These are phyloP conservation scores for Agroathelia rolfsii DNA, from an alignment of 1,284 basidiomycete genomes.

Conservation along the genomic window DNA sequence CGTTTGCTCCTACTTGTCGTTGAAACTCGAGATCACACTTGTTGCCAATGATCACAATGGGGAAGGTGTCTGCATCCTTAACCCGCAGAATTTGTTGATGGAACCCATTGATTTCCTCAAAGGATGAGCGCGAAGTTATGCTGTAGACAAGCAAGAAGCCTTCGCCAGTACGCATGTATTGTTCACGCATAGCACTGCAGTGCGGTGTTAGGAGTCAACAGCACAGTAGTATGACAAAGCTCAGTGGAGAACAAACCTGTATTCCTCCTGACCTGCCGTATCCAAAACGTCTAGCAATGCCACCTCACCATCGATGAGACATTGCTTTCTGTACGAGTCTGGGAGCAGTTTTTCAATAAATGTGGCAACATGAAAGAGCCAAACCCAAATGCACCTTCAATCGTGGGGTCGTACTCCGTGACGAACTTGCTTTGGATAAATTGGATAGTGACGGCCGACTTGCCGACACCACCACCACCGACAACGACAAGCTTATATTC, in stretches of 20 bases:
- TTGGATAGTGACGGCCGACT: conserved; percentile 94
- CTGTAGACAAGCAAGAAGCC: conserved; percentile 98
- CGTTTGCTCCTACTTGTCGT: conserved; percentile 93
- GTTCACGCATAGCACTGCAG: conserved; percentile 88
- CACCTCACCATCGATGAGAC: conserved; percentile 96
- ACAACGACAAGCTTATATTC: conserved; percentile 98
- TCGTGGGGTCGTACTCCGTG: conserved; percentile 97
- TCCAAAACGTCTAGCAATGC: conserved; percentile 96
- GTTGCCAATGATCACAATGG: conserved; percentile 96
- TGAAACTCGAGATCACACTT: conserved; percentile 99
- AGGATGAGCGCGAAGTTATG: conserved; percentile 96
- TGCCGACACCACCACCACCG: conserved; percentile 96
- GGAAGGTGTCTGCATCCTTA: conserved; percentile 97
- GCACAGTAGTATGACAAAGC: conserved; percentile 1
- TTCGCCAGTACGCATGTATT: conserved; percentile 96
- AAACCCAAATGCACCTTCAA: conserved; percentile 56
- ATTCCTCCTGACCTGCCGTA: conserved; percentile 99
- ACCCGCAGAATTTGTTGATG: conserved; percentile 95
- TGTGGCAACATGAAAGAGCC: conserved; percentile 3
- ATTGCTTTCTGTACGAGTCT: conserved; percentile 96
- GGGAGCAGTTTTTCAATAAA: conserved; percentile 5
- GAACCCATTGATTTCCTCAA: conserved; percentile 96
- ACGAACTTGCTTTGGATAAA: conserved; percentile 98
- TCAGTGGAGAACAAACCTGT: conserved; percentile 60
- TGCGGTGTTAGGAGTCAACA: conserved; percentile 4